Conservation (phyloP, 2,329 filamentous ascomycete species). For the Fusarium transvaalense region DNA sequence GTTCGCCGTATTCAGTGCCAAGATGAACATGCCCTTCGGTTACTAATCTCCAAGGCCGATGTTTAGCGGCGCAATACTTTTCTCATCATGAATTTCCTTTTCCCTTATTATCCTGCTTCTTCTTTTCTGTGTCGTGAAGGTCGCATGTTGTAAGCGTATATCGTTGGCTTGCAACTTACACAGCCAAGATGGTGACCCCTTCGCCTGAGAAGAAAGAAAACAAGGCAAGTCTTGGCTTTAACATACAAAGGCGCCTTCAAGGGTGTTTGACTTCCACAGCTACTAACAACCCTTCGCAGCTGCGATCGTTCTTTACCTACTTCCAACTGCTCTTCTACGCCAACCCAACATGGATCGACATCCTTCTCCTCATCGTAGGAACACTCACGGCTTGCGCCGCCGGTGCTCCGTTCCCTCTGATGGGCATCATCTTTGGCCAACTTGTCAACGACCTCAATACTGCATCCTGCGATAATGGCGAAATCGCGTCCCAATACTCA, state of each 20-base stretch:
- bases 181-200: constrained; percentile 29
- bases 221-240: constrained; percentile 12
- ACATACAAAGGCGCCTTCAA: background rate
- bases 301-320: constrained; percentile 53
- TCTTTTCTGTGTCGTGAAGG: background rate
- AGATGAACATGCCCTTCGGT: background rate
- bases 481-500: constrained; percentile 39
- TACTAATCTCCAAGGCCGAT: background rate
- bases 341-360: constrained; percentile 59
- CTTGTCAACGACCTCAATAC: constrained; percentile 72
- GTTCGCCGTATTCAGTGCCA: constrained; percentile 1
- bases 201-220: constrained; percentile 21
- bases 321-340: constrained; percentile 62
- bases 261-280: background rate
- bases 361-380: constrained; percentile 58
- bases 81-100: constrained; percentile 1
- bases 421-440: constrained; percentile 74
- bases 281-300: constrained; percentile 28
- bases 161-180: constrained; percentile 10
- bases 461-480: constrained; percentile 62
- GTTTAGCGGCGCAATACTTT: background rate
- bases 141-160: background rate
- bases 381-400: constrained; percentile 64
- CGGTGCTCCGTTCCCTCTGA: constrained; percentile 73
- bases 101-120: background rate